A percentile compares a stretch with the other conserved stretches of the same genome.
These are phyloP conservation scores for Periconia sp. DNA, from an alignment of 2,329 filamentous ascomycete species.

Conservation along the genomic window DNA sequence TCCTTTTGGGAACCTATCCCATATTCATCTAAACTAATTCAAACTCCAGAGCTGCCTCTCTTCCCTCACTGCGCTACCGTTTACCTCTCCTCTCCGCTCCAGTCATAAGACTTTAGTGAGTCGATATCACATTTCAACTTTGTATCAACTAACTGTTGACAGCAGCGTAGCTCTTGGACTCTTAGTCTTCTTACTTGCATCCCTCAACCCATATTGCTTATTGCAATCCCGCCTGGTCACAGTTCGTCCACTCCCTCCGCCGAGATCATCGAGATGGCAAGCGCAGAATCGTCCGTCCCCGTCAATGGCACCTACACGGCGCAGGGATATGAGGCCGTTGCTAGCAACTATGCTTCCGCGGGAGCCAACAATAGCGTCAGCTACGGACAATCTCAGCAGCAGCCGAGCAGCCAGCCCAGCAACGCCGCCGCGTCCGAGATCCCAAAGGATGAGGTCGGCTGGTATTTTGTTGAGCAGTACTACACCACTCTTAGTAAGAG, in stretches of 20 bases:
- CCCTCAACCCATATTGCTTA: background rate
- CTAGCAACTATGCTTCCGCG: constrained; percentile 41
- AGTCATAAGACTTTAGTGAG: constrained; percentile 9
- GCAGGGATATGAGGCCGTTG: constrained; percentile 47
- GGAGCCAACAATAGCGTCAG: constrained; percentile 25
- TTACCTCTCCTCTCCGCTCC: constrained; percentile 8
- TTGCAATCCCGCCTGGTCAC: constrained; percentile 2
- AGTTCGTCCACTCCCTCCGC: constrained; percentile 13
- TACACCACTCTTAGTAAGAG: constrained; percentile 96
- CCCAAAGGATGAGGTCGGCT: constrained; percentile 92
- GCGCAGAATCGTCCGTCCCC: constrained; percentile 43
- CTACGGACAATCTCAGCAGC: constrained; percentile 34
- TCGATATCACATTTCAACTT: no score
- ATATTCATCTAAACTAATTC: constrained; percentile 24
- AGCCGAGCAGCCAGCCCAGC: constrained; percentile 33
- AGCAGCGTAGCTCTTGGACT: no score
- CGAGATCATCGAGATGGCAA: constrained; percentile 37
- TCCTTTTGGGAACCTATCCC: constrained; percentile 14
- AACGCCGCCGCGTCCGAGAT: constrained; percentile 51
- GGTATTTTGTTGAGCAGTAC: constrained; percentile 99
- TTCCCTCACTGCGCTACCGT: constrained; percentile 7
- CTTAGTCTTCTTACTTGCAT: constrained; percentile 2
- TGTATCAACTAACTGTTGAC: no score
- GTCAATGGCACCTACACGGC: constrained; percentile 58
- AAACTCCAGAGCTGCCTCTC: constrained; percentile 5